Base-by-base conservation (phyloP, 805 yeast species). In the Metschnikowia cerradonensis region DNA sequence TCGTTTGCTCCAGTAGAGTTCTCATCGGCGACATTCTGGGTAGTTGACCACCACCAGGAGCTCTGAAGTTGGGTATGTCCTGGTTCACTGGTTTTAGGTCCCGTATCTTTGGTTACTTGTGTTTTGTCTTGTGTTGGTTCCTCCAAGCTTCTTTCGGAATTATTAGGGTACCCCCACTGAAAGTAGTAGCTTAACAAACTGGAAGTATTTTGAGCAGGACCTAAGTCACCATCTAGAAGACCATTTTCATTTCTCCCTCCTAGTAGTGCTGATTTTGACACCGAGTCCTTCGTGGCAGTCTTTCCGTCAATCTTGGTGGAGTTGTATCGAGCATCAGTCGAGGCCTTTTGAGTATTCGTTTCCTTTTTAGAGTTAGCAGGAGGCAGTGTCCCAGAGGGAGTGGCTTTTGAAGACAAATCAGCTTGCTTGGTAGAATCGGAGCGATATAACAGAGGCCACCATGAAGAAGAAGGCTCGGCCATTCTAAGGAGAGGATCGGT, bases 401-500 rank as follows among this genome's bases (percentile, higher is more conserved):
- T 31, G 17, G 23, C 17, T 10, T 41, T 31, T 6, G 36, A 15
- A 7, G n/a, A n/a, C 10, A 20, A 32, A 6, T 42, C 38, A 3
- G 38, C 38, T 20, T n/a, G 15, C 2, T 33, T 20, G 37, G 20
- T 13, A 11, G 45, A 32, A 8, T 41, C 30, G 8, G 45, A 17
- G 14, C 22, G n/a, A 33, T 42, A 42, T 8, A 42, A 37, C 45
- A 42, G 45, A 7, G 37, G 31, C 45, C 45, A 42, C 45, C 45
- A 42, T 22, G 38, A 32, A 8, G 45, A 32, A 20, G 45, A 42
- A 7, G 45, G 19, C 30, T 42, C 38, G 6, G 32, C 20, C 45
- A 42, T 42, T 31, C 26, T 32, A n/a, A 34, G 17, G 8, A 33
- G 19, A 8, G 11, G 20, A 22, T 33, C 15, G 38, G 19, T 42